Percentiles rank a stretch among this genome's conserved stretches.
These are phyloP conservation scores for Metschnikowia peoriensis DNA, from an alignment of 805 yeast species.

Conservation along the genomic window DNA sequence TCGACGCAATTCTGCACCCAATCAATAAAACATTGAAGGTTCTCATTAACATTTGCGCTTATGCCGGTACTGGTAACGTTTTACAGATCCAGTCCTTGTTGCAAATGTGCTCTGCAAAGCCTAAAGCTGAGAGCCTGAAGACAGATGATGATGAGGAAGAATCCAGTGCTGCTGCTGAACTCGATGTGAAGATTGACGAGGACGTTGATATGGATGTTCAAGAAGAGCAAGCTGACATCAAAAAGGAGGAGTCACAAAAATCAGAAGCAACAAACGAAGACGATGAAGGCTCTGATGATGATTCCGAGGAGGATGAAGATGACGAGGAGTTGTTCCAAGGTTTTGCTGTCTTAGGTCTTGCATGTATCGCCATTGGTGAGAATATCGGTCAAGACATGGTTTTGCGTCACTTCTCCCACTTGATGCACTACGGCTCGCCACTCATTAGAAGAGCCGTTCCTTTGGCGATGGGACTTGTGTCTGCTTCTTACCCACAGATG, in stretches of 20 bases:
- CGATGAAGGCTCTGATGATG: slow-evolving; percentile 27
- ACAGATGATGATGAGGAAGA: slow-evolving; percentile 45
- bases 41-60: slow-evolving; percentile 87
- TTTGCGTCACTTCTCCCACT: slow-evolving; percentile 92
- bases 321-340: slow-evolving; percentile 69
- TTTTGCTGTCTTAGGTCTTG: slow-evolving; percentile 91
- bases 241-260: slow-evolving; percentile 18
- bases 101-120: slow-evolving; percentile 81
- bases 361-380: slow-evolving; percentile 95
- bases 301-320: slow-evolving; percentile 32
- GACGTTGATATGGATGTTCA: slow-evolving; percentile 33
- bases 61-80: slow-evolving; percentile 97
- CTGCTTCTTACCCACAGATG: slow-evolving; percentile 93
- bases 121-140: slow-evolving; percentile 24
- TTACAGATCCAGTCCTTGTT: slow-evolving; percentile 87
- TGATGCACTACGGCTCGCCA: slow-evolving; percentile 96
- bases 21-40: slow-evolving; percentile 86
- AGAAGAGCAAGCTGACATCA: slow-evolving; percentile 20
- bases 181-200: slow-evolving; percentile 17
- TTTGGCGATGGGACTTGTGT: slow-evolving; percentile 93
- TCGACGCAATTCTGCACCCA: slow-evolving; percentile 94
- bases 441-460: slow-evolving; percentile 93
- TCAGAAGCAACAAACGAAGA: slow-evolving; percentile 18
- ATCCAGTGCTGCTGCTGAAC: slow-evolving; percentile 18
- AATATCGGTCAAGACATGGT: slow-evolving; percentile 98